These are phyloP conservation scores for Colletotrichum orchidophilum DNA, from an alignment of 2,329 filamentous ascomycete genomes.

Conservation along the genomic window DNA sequence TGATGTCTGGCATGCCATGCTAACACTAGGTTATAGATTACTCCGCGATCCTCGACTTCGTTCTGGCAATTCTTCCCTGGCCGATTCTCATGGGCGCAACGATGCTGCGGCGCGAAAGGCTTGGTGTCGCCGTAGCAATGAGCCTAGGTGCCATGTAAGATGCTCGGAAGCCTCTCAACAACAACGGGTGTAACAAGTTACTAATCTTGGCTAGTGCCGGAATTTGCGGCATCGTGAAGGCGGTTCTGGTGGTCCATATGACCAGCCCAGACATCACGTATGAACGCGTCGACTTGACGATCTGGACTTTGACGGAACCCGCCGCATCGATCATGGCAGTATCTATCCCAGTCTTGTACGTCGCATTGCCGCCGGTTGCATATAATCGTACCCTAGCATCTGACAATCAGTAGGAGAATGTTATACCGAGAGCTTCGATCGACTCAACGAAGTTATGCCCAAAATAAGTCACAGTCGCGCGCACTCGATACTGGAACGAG, in stretches of 20 bases:
- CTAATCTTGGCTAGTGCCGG: slow-evolving; percentile 37
- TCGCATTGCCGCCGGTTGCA: neutral
- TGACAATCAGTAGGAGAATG: slow-evolving; percentile 41
- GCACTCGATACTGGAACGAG: slow-evolving; percentile 23
- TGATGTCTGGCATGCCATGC: neutral
- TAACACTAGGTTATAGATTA: slow-evolving; percentile 40
- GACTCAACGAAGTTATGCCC: slow-evolving; percentile 40
- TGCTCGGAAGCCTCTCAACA: neutral
- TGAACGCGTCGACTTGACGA: slow-evolving; percentile 46
- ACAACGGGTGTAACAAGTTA: neutral
- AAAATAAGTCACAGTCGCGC: slow-evolving; percentile 35
- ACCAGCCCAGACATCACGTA: slow-evolving; percentile 45
- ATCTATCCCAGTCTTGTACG: slow-evolving; percentile 46
- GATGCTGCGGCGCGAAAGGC: slow-evolving; percentile 43
- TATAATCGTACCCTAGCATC: neutral
- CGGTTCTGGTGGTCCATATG: slow-evolving; percentile 43
- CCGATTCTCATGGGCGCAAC: slow-evolving; percentile 44
- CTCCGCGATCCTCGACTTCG: slow-evolving; percentile 45
- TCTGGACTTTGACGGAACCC: slow-evolving; percentile 47
- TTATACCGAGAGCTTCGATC: slow-evolving; percentile 45
- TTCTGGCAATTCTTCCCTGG: slow-evolving; percentile 46
- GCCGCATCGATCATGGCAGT: slow-evolving; percentile 48
- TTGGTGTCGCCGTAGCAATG: slow-evolving; percentile 48
- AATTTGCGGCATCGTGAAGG: slow-evolving; percentile 45
- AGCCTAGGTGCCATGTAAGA: slow-evolving; percentile 46